Conservation (phyloP, 345 rosid species). For the Litchi chinensis region DNA sequence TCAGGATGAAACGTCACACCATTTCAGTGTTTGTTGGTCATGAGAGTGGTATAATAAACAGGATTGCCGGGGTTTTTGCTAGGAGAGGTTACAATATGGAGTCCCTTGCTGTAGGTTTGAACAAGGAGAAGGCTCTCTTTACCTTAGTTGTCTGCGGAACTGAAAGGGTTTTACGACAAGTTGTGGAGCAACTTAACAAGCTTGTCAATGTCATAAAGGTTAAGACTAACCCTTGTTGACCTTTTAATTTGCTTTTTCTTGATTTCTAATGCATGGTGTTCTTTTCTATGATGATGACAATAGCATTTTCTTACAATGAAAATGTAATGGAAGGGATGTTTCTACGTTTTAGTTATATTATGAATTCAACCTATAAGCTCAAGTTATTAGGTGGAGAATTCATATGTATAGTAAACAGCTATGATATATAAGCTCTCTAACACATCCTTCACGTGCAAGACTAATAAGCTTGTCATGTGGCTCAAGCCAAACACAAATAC, state of each 20-base stretch:
- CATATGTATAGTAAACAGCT: not conserved
- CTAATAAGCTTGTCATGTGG: too few species aligned
- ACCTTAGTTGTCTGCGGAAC: slow-evolving; percentile 92
- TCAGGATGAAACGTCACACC: slow-evolving; percentile 78
- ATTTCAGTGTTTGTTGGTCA: slow-evolving; percentile 96
- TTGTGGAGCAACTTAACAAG: slow-evolving; percentile 91
- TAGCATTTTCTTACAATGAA: not conserved
- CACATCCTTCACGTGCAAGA: too few species aligned
- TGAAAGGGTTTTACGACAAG: slow-evolving; percentile 77
- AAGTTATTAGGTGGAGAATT: not conserved
- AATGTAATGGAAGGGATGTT: not conserved
- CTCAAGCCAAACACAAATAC: too few species aligned
- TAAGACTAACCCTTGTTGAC: slow-evolving; percentile 1
- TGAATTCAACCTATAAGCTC: not conserved
- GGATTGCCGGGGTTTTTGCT: slow-evolving; percentile 96
- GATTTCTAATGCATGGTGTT: not conserved
- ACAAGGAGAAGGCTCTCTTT: slow-evolving; percentile 90
- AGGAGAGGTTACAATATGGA: slow-evolving; percentile 96
- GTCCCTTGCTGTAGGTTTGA: slow-evolving; percentile 96
- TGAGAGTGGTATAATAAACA: slow-evolving; percentile 95
- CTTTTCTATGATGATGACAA: not conserved
- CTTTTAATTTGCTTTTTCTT: not conserved
- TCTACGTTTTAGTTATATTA: too few species aligned
- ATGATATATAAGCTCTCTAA: too few species aligned
- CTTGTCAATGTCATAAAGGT: slow-evolving; percentile 97